Conservation (phyloP, 1,284 basidiomycete species). For the Cerrena zonata region DNA sequence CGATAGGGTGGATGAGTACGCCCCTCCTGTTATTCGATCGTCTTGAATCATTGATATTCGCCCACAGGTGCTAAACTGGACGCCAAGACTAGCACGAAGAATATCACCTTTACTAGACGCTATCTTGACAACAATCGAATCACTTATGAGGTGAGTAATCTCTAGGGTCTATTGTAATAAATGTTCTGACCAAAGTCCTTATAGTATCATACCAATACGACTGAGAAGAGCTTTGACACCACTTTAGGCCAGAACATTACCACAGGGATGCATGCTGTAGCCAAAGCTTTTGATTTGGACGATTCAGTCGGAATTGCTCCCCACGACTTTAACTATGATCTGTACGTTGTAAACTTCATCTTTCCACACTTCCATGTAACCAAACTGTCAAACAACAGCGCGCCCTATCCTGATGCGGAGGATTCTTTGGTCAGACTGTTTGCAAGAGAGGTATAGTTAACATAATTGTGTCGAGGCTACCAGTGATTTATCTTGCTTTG, state of each 20-base stretch:
- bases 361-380: no score
- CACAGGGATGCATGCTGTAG: constrained; percentile 45
- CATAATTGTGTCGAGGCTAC: neutral
- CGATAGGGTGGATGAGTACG: constrained; percentile 64
- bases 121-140: constrained; percentile 73
- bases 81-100: constrained; percentile 34
- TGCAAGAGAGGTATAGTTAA: constrained; percentile 45
- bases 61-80: no score
- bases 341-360: constrained; percentile 32
- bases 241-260: constrained; percentile 46
- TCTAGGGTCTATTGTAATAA: neutral
- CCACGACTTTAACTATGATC: constrained; percentile 61
- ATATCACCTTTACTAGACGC: constrained; percentile 59
- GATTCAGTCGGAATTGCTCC: constrained; percentile 65
- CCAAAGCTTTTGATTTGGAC: constrained; percentile 48
- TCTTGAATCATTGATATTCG: no score
- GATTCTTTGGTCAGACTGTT: constrained; percentile 59
- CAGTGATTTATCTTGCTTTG: neutral
- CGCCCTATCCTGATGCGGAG: constrained; percentile 63
- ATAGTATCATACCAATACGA: constrained; percentile 49
- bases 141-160: constrained; percentile 60
- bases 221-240: constrained; percentile 53
- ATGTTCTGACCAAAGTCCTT: no score
- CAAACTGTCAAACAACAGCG: constrained; percentile 32
- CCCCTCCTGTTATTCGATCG: no score